Evolutionary conservation across 257 asterid species (phyloP), one percentile per base, ranked within the genome.

Genomic region (Penstemon barbatus): DNA sequence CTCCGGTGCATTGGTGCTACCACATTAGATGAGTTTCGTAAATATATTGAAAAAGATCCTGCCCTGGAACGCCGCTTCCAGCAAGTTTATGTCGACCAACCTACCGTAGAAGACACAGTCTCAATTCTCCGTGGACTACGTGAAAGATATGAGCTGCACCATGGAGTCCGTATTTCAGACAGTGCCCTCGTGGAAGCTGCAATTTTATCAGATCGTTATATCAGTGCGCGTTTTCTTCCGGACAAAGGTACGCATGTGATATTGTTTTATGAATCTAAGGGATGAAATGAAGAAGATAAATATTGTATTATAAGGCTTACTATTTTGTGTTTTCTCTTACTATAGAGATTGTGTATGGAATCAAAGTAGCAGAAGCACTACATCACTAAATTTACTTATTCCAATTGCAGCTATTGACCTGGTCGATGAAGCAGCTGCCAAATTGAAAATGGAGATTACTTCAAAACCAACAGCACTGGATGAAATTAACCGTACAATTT

Each of bases 391-490:
- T 8, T 74, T 45, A n/a, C 12, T 54, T 68, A 71, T 43, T 71
- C 67, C 69, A 33, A 77, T 63, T 79, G 79, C 95, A 92, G 98
- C 97, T 62, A 92, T 92, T 75, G 98, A 92, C 78, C 81, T 92
- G 56, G 98, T 92, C 13, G 98, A 92, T 65, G 98, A 92, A 83
- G 96, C 98, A 42, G 98, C 98, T 68, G 98, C 98, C 52, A 92
- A 89, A 74, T 77, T 92, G 82, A 92, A 92, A 83, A 92, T 92
- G 98, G 98, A 92, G 83, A 92, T 92, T 33, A 92, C 98, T 65
- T 92, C 97, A 59, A 92, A 92, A 74, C 98, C 98, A 55, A 92
- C 96, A 33, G 98, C 92, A 15, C 96, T 92, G 39, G 97, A 92
- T 76, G 98, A 92, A 74, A 86, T 92, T 63, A 80, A 92, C 74